Base-by-base conservation (phyloP, 371 early-diverging fungal species). In the Mucor saturninus region DNA sequence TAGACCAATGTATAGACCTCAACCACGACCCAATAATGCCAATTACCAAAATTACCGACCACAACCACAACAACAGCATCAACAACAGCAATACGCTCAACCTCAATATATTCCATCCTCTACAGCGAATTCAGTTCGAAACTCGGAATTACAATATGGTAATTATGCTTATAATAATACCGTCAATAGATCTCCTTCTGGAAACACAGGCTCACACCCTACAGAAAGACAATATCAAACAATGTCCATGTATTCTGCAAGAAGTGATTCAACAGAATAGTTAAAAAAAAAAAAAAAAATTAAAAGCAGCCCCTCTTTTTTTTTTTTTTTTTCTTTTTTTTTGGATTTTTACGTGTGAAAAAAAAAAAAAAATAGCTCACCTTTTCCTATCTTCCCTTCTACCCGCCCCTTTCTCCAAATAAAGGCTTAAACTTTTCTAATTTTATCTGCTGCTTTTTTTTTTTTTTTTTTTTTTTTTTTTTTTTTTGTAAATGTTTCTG, bases 231-330 rank as follows among this genome's bases (percentile, higher is more conserved):
- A 64, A 31, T 54, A 63, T 2, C 48, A 55, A 49, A 43, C 48
- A 3, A 51, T 56, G 62, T 56, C 56, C 45, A 52, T 57, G 43
- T 62, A 68, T 58, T 62, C 67, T 28, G 45, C 51, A 39, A 58
- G 68, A 54, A 60, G 45, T 49, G 67, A 71, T 59, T 67, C 62
- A 37, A 53, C 59, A 54, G 71, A 67, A 56, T 67, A 67, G 71
- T 64, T 64, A 71, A 35, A 35, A 37, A 48, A 32, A 45, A 45
- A 15, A 45, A 45, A 45, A 45, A 46, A 46, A 46, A 43, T 38
- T 56, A 57, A 66, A 28, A 61, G 39, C 32, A 43, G 56, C 28
- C 48, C 45, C 56, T 45, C 21, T 49, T 37, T 50, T 13, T 28
- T 43, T 50, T 49, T 62, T 31, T 45, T 32, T 56, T 43, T 43